Evolutionary conservation across 2,329 filamentous ascomycete species (phyloP), one percentile per base, ranked within the genome.

Genomic region (Furcasterigmium sp.): DNA sequence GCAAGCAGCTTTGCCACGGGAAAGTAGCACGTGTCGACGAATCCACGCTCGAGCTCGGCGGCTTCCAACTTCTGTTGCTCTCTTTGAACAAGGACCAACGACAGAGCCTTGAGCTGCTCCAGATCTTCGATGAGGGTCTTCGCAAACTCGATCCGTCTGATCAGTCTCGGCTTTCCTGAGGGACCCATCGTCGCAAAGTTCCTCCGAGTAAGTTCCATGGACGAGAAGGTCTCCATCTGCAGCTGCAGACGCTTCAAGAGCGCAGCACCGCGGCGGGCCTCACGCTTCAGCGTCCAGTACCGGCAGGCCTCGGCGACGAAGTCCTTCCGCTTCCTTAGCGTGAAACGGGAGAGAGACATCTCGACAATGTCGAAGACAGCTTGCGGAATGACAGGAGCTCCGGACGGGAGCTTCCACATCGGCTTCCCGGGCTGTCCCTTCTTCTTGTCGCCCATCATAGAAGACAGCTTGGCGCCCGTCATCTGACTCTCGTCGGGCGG

Each of bases 201-300:
- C 46, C 93, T 85, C 41, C 93, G 80, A 3, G 93, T 96, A 51
- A 98, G 84, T 65, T 98, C 93, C 85, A 96, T 95, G 0, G 90
- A 95, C 7, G 91, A 91, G 63, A 97, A 98, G 0, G 89, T 88
- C 63, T 97, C 91, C 76, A 96, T 86, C 62, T 96, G 91, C 45
- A 97, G 69, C 61, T 98, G 93, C 17, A 98, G 74, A 28, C 93
- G 82, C 67, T 97, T 97, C 46, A 98, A 76, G 43, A 98, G 73
- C 4, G 93, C 89, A 23, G 93, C 93, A 37, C 93, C 93, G 46
- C 93, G 79, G 26, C 93, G 82, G 48, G 91, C 87, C 63, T 98
- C 93, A 44, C 93, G 82, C 68, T 98, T 98, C 50, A 98, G 66
- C 0, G 93, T 97, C 93, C 93, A 98, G 65, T 97, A 98, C 54